Evolutionary conservation across 164 flowering plant genomes (phyloP), one percentile per base, ranked within the genome.

Genomic region (Brasenia schreberi): DNA sequence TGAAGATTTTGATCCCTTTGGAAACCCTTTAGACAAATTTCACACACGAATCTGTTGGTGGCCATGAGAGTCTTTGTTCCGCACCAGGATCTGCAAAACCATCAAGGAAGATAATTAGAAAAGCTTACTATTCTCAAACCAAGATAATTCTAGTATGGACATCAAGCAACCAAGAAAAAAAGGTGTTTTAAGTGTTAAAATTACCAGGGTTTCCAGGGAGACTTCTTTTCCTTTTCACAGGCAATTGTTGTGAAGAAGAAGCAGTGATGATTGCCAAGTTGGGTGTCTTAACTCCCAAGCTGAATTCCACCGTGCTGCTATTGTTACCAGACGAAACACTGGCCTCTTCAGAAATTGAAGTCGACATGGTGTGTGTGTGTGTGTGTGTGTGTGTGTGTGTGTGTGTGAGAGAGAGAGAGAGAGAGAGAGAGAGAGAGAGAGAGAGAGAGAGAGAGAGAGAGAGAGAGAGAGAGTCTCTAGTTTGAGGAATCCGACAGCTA

Each of bases 1-100:
- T 93, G 98, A 44, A 92, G 89, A 62, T 92, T 92, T 76, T 92
- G 98, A 66, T 92, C 98, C 65, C 98, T 90, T 75, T 92, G 96
- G 69, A 92, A 92, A 49, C 98, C 96, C 72, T 92, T 92, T 87
- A 83, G 87, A 83, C 98, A 92, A 65, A 92, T 77, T 83, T 92
- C 98, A 77, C 98, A 92, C 23, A 88, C 83, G 73, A 90, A 92
- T 68, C 96, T 83, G 63, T 88, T 90, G 61, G 95, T 87, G 0
- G 98, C 88, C 77, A 92, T 17, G 33, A 92, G 80, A 52, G 91
- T 77, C 70, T 73, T 85, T 67, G 98, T 74, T 92, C 96, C 7
- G 96, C 88, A 76, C 85, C 93, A 70, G 98, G 98, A 73, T 87
- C 98, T 92, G 81, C 59, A 73, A 43, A 27, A 43, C 42, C 9